Base-by-base conservation (phyloP, 2,329 filamentous ascomycete species). In the Penicillium thymicola region DNA sequence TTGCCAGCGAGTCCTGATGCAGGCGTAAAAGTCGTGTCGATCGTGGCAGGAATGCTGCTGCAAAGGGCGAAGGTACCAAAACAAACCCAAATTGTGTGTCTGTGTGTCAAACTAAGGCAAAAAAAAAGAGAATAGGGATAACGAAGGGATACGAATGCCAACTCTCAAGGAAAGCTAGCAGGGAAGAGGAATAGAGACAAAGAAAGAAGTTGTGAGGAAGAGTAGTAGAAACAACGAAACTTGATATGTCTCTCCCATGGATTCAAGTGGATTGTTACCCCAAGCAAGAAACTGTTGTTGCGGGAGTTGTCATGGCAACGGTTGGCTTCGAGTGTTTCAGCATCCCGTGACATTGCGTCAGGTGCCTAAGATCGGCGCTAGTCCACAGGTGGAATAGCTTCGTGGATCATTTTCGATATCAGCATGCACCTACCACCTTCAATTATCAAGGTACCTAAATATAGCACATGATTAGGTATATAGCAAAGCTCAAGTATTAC, bases 281-380 rank as follows among this genome's bases (percentile, higher is more conserved):
- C 60, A 59, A 63, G 59, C 60, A 63, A 62, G 64, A 60, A 36
- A 61, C 44, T 57, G 57, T 59, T 71, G 70, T 71, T 54, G 49
- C 70, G 70, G 70, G 58, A 70, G 70, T 72, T 59, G 61, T 69
- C 67, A 68, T 66, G 58, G 69, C 67, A 72, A 72, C 62, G 21
- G 55, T 25, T 57, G 60, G 59, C 60, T 69, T 34, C 58, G 27
- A 34, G 14, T 43, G 47, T 59, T 54, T 54, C n/a, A 47, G 10
- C 23, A 21, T 64, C 62, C 60, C 55, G 30, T 64, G 60, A 57
- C n/a, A 5, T 45, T 9, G 16, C 37, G 51, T 62, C 56, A 62
- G 57, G 45, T 37, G 28, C 2, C 3, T 16, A 13, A 4, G 60
- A 63, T 64, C 61, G 58, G 41, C 55, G n/a, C 57, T 64, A 65